phyloP scores from a whole-genome alignment of 208 protist species.

The Leishmania martiniquensis region DNA sequence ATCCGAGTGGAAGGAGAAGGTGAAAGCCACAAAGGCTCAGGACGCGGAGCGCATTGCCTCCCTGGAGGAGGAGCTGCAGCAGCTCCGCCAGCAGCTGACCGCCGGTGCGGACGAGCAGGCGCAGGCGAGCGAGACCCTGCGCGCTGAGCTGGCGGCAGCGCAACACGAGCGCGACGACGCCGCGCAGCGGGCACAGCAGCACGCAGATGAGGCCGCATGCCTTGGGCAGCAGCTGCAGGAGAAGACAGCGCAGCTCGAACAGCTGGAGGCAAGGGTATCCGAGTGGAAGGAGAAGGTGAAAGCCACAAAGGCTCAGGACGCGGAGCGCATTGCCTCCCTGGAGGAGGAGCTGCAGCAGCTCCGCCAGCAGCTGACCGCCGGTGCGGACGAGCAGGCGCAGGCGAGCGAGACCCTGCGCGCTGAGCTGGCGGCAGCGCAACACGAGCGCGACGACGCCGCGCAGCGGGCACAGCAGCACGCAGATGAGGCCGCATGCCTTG shows the following conservation, averaged over 20 bases:
- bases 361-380: slow-evolving; percentile 19
- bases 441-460: slow-evolving; percentile 15
- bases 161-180: slow-evolving; percentile 15
- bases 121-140: neutral
- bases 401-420: slow-evolving; percentile 5
- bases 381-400: slow-evolving; percentile 13
- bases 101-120: slow-evolving; percentile 13
- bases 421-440: slow-evolving; percentile 7
- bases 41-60: slow-evolving; percentile 41
- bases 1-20: slow-evolving; percentile 69
- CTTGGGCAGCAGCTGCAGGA: no score
- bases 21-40: slow-evolving; percentile 45
- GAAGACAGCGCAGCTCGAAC: no score
- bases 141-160: slow-evolving; percentile 9
- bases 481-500: slow-evolving; percentile 1
- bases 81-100: slow-evolving; percentile 19
- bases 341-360: slow-evolving; percentile 19
- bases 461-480: slow-evolving; percentile 14
- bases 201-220: slow-evolving; percentile 9
- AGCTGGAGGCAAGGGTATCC: no score
- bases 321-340: no score
- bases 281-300: no score
- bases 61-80: slow-evolving; percentile 12
- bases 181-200: slow-evolving; percentile 12
- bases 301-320: no score